phyloP scores from a whole-genome alignment of 768 basidiomycete genomes.

The Boletellus sp. region DNA sequence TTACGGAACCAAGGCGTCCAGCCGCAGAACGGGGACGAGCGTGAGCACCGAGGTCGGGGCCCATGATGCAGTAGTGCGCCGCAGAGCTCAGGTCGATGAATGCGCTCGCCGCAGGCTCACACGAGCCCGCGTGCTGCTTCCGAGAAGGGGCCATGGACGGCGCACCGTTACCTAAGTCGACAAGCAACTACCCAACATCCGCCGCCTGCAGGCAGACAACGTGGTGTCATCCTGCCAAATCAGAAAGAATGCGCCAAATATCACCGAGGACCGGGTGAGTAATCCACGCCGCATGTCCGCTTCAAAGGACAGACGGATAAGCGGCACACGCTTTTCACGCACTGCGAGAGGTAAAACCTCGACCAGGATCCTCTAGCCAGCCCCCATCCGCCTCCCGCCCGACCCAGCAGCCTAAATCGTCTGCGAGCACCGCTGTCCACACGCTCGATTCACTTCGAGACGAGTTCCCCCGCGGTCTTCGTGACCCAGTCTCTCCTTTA shows the following conservation, averaged over 20 bases:
- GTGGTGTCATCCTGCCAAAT: conserved; percentile 51
- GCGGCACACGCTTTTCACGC: conserved; percentile 51
- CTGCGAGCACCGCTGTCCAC: conserved; percentile 24
- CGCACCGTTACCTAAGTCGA: conserved; percentile 41
- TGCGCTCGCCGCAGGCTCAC: not conserved
- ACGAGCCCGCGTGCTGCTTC: not conserved
- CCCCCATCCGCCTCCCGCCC: conserved; percentile 19
- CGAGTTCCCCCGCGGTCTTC: conserved; percentile 35
- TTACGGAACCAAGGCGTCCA: conserved; percentile 10
- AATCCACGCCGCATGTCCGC: conserved; percentile 31
- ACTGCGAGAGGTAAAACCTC: conserved; percentile 42
- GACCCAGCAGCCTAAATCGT: conserved; percentile 26
- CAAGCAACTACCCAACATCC: conserved; percentile 37
- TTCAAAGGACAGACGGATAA: conserved; percentile 44
- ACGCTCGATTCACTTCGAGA: conserved; percentile 56
- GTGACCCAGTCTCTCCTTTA: conserved; percentile 36
- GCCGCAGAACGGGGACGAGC: not conserved
- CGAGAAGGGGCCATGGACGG: conserved; percentile 12
- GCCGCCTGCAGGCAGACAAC: conserved; percentile 78
- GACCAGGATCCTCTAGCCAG: conserved; percentile 27
- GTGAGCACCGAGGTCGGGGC: not conserved
- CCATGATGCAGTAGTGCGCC: not conserved
- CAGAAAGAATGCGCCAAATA: conserved; percentile 48
- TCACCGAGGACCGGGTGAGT: conserved; percentile 30
- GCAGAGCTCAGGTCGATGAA: not conserved